A percentile compares a stretch with the other conserved stretches of the same genome.
Conservation (phyloP, 1,284 basidiomycete genomes). For the Tylopilus sp. region DNA sequence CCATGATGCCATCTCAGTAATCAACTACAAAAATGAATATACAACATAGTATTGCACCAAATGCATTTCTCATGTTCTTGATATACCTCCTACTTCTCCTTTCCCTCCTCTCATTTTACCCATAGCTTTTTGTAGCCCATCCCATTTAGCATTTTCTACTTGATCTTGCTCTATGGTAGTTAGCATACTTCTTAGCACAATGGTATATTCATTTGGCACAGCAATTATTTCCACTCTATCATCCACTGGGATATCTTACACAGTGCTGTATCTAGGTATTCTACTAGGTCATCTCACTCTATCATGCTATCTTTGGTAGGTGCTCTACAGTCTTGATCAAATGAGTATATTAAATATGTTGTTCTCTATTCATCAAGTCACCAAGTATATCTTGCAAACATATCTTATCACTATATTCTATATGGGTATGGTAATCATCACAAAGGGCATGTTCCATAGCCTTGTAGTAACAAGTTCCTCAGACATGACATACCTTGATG, state of each 20-base stretch:
- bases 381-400: conserved; percentile 13
- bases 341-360: not conserved
- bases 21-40: conserved; percentile 8
- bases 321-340: not conserved
- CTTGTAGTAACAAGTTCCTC: conserved; percentile 9
- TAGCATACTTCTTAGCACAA: conserved; percentile 22
- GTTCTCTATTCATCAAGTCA: conserved; percentile 6
- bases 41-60: not conserved
- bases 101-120: conserved; percentile 17
- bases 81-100: conserved; percentile 18
- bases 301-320: conserved; percentile 24
- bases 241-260: conserved; percentile 25
- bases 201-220: conserved; percentile 25
- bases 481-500: conserved; percentile 19
- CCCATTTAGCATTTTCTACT: conserved; percentile 19
- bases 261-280: conserved; percentile 29
- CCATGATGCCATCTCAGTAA: not conserved
- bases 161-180: conserved; percentile 22
- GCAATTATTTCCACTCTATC: conserved; percentile 24
- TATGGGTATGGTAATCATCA: conserved; percentile 7
- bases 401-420: conserved; percentile 27
- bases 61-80: conserved; percentile 12
- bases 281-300: conserved; percentile 23
- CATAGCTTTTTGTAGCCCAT: conserved; percentile 7
- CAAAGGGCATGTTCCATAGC: conserved; percentile 25